Evolutionary conservation across 2,329 filamentous ascomycete genomes (phyloP).

Genomic region (Graphiopsis chlorocephala): DNA sequence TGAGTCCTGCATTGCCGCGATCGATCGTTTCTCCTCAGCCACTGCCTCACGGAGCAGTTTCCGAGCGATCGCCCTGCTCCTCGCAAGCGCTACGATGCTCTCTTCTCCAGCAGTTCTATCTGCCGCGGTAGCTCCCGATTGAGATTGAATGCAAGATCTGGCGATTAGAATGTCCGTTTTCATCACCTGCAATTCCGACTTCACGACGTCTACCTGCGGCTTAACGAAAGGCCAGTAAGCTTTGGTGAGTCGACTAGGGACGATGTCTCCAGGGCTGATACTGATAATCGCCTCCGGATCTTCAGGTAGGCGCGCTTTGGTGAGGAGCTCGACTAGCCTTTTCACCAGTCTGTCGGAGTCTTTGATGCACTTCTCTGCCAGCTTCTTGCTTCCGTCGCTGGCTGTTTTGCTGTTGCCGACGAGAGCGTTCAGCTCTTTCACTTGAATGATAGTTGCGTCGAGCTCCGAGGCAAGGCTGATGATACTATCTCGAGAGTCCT

Average conservation of each 20-base stretch:
- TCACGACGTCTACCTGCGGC: slow-evolving; percentile 15
- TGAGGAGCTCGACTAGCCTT: slow-evolving; percentile 10
- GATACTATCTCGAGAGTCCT: slow-evolving; percentile 17
- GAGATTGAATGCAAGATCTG: slow-evolving; percentile 8
- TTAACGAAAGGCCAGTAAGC: slow-evolving; percentile 16
- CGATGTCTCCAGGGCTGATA: slow-evolving; percentile 14
- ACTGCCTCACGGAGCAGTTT: not conserved
- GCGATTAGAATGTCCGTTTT: slow-evolving; percentile 18
- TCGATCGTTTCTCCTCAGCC: slow-evolving; percentile 4
- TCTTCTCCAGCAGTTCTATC: slow-evolving; percentile 2
- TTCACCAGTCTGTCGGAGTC: slow-evolving; percentile 14
- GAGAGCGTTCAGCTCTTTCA: slow-evolving; percentile 16
- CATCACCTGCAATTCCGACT: slow-evolving; percentile 15
- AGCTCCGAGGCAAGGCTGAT: slow-evolving; percentile 15
- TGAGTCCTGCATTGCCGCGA: not conserved
- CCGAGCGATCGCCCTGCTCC: not conserved
- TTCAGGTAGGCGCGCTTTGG: slow-evolving; percentile 1
- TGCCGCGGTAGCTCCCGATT: not conserved
- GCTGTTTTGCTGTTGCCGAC: slow-evolving; percentile 4
- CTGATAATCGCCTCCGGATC: not conserved
- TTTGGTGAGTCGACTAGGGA: slow-evolving; percentile 8
- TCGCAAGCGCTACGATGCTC: slow-evolving; percentile 6
- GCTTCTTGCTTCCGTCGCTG: slow-evolving; percentile 1
- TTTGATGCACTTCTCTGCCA: slow-evolving; percentile 14
- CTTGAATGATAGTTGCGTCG: slow-evolving; percentile 15